Evolutionary conservation across 1,284 basidiomycete genomes (phyloP), one percentile per base, ranked within the genome.

Genomic region (Boletus smithii): DNA sequence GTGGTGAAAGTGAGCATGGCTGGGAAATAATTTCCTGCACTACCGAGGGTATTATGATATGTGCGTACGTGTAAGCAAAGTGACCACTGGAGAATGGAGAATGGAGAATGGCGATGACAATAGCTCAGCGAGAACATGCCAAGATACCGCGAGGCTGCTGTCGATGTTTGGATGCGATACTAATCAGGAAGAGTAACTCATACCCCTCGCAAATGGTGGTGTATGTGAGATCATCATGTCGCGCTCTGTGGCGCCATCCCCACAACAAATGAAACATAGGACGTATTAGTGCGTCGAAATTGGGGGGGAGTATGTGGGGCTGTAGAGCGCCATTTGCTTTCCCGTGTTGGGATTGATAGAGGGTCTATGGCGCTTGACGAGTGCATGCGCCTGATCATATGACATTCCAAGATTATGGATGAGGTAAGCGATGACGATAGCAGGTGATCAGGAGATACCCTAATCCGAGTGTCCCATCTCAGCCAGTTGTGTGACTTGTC

Each of bases 321-420:
- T 0, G 41, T 42, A 5, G 64, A 55, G 8, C 53, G 61, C 66
- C 63, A 68, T 35, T 47, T 65, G 16, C 26, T 48, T 34, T 81
- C 79, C 79, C 79, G 81, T 16, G 78, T 88, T 88, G 18, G 85
- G 85, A 58, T 83, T 81, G 55, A 85, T 73, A 61, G 85, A 88
- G 9, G 80, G 74, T 14, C 85, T 75, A 53, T 79, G 77, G 43
- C 73, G 71, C 54, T 76, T 76, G 49, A 85, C 73, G 53, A 80
- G 70, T 2, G 76, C 69, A 48, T 73, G 66, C 3, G 85, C 85
- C 31, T 72, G 68, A 54, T 86, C 82, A 62, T 80, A 88, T 18
- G 80, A 71, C 81, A 87, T 83, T 38, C 75, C 75, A 46, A 77
- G 76, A 43, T 80, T 75, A 53, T 80, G 74, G 53, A 83, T 83